Evolutionary conservation across 352 stramenopile species (phyloP).

Genomic region (Pythium graminicola): DNA sequence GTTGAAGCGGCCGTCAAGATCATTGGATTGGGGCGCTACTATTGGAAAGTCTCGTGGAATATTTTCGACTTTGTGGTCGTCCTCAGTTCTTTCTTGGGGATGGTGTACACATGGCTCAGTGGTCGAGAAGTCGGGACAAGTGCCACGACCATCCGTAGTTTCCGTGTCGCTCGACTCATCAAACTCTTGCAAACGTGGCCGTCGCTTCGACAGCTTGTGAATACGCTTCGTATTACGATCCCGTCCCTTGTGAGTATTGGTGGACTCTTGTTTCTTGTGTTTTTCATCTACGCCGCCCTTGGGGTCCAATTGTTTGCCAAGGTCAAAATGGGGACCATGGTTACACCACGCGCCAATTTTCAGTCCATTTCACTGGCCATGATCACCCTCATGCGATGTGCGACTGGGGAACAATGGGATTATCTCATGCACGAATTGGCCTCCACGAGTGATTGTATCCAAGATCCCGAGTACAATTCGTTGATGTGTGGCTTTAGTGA

Average conservation of each 20-base stretch:
- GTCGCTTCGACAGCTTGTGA: conserved; percentile 78
- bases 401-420: conserved; percentile 91
- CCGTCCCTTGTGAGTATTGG: conserved; percentile 86
- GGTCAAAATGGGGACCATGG: conserved; percentile 51
- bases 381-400: conserved; percentile 72
- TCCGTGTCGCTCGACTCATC: conserved; percentile 71
- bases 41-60: conserved; percentile 80
- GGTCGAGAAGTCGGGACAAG: conserved; percentile 28
- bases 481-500: conserved; percentile 58
- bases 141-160: conserved; percentile 64
- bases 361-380: conserved; percentile 71
- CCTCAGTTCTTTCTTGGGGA: conserved; percentile 36
- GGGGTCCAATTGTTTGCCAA: conserved; percentile 89
- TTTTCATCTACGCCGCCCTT: conserved; percentile 90
- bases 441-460: conserved; percentile 33
- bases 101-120: conserved; percentile 35
- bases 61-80: conserved; percentile 78
- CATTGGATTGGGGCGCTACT: conserved; percentile 52
- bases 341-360: conserved; percentile 84
- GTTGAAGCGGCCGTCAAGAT: conserved; percentile 81
- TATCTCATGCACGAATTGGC: conserved; percentile 86
- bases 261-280: conserved; percentile 80
- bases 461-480: conserved; percentile 43
- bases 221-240: conserved; percentile 82
- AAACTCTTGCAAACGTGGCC: conserved; percentile 67